A percentile compares a stretch with the other conserved stretches of the same genome.
phyloP scores from a whole-genome alignment of 2,329 filamentous ascomycete species.

The Penicillium sclerotigenum region DNA sequence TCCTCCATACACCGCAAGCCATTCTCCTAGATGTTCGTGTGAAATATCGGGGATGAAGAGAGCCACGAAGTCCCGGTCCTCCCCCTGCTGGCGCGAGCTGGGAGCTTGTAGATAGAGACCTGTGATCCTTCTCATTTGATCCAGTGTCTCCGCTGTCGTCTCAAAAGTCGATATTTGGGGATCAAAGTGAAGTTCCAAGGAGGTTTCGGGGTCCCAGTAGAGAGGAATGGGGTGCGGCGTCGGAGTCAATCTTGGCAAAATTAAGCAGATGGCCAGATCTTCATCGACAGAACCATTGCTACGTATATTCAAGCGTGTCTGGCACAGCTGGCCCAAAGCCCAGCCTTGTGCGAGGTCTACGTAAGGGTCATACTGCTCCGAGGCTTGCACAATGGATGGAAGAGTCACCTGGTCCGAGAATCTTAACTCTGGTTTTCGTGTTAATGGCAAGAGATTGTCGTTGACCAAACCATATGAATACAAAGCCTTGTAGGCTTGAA shows the following conservation, averaged over 20 bases:
- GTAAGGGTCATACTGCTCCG: slow-evolving; percentile 33
- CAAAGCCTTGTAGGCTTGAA: slow-evolving; percentile 71
- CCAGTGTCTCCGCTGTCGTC: slow-evolving; percentile 20
- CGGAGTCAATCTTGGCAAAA: slow-evolving; percentile 17
- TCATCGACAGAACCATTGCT: slow-evolving; percentile 11
- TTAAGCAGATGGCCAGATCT: slow-evolving; percentile 21
- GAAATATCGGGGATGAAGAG: slow-evolving; percentile 28
- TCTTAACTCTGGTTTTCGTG: slow-evolving; percentile 29
- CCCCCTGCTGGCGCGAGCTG: slow-evolving; percentile 2
- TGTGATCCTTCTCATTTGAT: slow-evolving; percentile 33
- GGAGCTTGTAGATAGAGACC: slow-evolving; percentile 28
- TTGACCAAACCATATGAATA: slow-evolving; percentile 71
- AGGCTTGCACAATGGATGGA: slow-evolving; percentile 23
- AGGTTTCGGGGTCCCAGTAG: slow-evolving; percentile 30
- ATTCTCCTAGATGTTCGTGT: slow-evolving; percentile 15
- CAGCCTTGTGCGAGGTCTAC: slow-evolving; percentile 28
- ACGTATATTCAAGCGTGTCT: slow-evolving; percentile 21
- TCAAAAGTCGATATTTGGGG: slow-evolving; percentile 4
- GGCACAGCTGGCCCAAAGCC: slow-evolving; percentile 22
- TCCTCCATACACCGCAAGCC: slow-evolving; percentile 24
- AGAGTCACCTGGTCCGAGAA: slow-evolving; percentile 11
- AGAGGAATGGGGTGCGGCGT: slow-evolving; percentile 24
- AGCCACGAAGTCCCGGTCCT: slow-evolving; percentile 24
- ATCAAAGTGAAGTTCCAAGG: slow-evolving; percentile 21
- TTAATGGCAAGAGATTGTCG: slow-evolving; percentile 68